Base-by-base conservation (phyloP, 768 basidiomycete species). In the Collybia sordida region DNA sequence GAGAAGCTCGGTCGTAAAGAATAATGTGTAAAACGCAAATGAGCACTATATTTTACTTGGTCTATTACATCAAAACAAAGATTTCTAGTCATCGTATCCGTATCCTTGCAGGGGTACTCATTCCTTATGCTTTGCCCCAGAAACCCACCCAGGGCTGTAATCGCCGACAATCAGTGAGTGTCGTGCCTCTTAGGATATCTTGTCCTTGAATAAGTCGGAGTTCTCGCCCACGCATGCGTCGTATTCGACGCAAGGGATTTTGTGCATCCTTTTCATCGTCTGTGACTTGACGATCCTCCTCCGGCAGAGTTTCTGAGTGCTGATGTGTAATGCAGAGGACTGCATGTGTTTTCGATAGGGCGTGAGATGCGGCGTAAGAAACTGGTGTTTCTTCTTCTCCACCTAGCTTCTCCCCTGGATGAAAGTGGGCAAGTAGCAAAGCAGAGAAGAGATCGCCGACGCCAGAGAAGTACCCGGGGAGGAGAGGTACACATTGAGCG, bases 381-480 rank as follows among this genome's bases (percentile, higher is more conserved):
- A 90, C 72, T 1, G 78, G 66, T 2, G 76, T 63, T 9, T 55
- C 46, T 5, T 24, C 52, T 6, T 37, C 28, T 4, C 22, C 36
- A 34, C 46, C 25, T 14, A 45, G 39, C 35, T 37, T 17, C 4
- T 22, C 46, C 18, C 57, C 46, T 40, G 72, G 65, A 37, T 75
- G 63, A 66, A 84, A 98, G 60, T 94, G 88, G 0, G 84, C 94
- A 3, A 96, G 75, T 22, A 95, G 82, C 48, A 98, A 82, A 1
- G 96, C 90, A 5, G 93, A 93, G 72, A 98, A 98, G 49, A 98
- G 83, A 66, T 99, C 97, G 15, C 97, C 97, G 9, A 97, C 95
- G 21, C 97, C 97, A 17, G 92, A 89, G 66, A 94, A 98, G 72
- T 98, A 97, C 9, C 94, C 95, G 4, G 86, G 81, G 39, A 98